Evolutionary conservation across 1,139 yeast genomes (phyloP).

Genomic region (Debaryomyces coudertii): DNA sequence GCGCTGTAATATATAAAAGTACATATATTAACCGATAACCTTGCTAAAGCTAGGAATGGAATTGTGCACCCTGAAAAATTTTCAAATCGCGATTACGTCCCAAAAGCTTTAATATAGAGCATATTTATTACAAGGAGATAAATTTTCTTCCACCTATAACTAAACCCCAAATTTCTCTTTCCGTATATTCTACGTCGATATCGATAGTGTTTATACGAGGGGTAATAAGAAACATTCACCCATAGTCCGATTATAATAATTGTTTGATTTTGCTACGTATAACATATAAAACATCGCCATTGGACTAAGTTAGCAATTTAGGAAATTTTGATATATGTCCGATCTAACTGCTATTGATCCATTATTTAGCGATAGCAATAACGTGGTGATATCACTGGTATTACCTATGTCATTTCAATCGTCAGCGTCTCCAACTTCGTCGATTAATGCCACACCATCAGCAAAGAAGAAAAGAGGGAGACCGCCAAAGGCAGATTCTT

Average conservation of each 20-base stretch:
- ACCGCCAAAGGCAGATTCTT: constrained; percentile 51
- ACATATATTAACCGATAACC: background rate
- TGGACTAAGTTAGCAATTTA: background rate
- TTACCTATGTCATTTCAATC: constrained; percentile 4
- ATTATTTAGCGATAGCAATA: background rate
- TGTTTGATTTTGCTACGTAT: background rate
- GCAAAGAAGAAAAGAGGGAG: constrained; percentile 48
- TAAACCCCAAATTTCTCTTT: background rate
- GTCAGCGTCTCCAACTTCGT: constrained; percentile 8
- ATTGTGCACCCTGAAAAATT: constrained; percentile 8
- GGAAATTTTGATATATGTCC: constrained; percentile 4
- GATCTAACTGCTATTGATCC: constrained; percentile 3
- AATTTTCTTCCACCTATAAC: background rate
- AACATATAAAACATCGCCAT: background rate
- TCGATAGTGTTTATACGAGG: background rate
- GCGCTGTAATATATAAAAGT: background rate
- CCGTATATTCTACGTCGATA: background rate
- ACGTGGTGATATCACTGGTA: constrained; percentile 2
- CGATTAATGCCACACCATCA: constrained; percentile 22
- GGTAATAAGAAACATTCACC: background rate
- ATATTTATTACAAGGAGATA: background rate
- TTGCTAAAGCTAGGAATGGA: background rate
- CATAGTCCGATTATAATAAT: background rate
- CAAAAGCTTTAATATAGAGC: background rate
- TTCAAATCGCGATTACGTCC: constrained; percentile 8